Evolutionary conservation across 352 stramenopile genomes (phyloP).

Genomic region (Elongisporangium senticosum): DNA sequence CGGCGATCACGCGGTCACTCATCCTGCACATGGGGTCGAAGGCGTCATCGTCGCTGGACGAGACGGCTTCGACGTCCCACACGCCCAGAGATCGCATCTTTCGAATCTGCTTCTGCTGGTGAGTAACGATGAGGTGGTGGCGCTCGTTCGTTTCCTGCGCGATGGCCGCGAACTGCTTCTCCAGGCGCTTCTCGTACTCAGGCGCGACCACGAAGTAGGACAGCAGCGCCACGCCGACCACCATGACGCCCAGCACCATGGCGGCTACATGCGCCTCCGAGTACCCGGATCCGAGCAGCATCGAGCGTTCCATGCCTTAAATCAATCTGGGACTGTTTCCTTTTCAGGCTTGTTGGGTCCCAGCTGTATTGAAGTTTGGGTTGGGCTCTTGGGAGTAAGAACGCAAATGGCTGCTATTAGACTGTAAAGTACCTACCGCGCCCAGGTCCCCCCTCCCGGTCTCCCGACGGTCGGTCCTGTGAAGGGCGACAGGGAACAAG

Average conservation of each 20-base stretch:
- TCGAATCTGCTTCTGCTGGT: constrained; percentile 19
- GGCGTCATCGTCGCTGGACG: constrained; percentile 32
- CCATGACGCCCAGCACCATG: constrained; percentile 41
- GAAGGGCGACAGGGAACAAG: neutral
- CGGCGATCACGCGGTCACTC: constrained; percentile 8
- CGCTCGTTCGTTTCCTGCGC: constrained; percentile 17
- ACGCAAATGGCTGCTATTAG: neutral
- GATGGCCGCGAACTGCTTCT: constrained; percentile 48
- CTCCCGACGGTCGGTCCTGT: neutral
- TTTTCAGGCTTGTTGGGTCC: neutral
- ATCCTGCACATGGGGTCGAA: constrained; percentile 14
- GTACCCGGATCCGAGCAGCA: constrained; percentile 22
- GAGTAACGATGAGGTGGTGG: constrained; percentile 5
- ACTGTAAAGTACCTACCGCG: neutral
- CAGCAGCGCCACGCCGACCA: constrained; percentile 56
- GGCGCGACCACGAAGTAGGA: constrained; percentile 78
- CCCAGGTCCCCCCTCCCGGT: neutral
- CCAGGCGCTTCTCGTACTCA: constrained; percentile 66
- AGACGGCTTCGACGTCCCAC: constrained; percentile 44
- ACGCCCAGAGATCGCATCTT: constrained; percentile 34
- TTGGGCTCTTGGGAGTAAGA: neutral
- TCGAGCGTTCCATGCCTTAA: neutral
- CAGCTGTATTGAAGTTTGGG: neutral
- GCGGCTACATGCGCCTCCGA: constrained; percentile 49
- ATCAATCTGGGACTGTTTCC: neutral